Conservation (phyloP, 2,329 filamentous ascomycete species). For the Apiospora hydei region DNA sequence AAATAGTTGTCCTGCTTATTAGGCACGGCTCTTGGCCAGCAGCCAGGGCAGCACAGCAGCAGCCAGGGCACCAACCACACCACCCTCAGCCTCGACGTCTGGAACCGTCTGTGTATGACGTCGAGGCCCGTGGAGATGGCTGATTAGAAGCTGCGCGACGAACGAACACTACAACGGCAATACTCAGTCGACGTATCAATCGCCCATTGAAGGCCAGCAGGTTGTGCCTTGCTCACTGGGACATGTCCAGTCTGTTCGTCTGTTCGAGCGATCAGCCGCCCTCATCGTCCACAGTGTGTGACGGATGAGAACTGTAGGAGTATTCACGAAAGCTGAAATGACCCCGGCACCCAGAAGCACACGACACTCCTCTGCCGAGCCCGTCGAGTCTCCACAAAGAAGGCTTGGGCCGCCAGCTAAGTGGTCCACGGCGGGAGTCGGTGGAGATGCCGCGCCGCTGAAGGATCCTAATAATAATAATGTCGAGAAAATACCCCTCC, state of each 20-base stretch:
- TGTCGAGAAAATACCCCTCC: background rate
- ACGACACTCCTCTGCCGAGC: background rate
- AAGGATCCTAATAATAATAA: constrained; percentile 17
- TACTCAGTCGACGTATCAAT: too few species aligned
- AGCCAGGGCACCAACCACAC: background rate
- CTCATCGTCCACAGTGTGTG: too few species aligned
- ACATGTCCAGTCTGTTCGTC: background rate
- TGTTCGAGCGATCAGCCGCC: background rate
- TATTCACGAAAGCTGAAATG: too few species aligned
- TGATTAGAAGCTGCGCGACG: too few species aligned
- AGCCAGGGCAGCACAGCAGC: too few species aligned
- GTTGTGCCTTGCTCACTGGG: background rate
- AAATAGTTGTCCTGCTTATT: background rate
- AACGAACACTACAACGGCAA: background rate
- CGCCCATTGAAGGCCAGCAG: background rate
- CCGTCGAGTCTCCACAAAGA: background rate
- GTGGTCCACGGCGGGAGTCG: background rate
- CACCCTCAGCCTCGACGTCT: background rate
- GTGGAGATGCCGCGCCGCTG: background rate
- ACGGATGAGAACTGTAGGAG: too few species aligned
- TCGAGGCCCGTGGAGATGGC: background rate
- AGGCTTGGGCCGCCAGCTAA: background rate
- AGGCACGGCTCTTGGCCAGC: background rate
- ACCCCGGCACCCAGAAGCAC: too few species aligned
- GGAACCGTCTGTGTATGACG: background rate